phyloP scores from a whole-genome alignment of 371 early-diverging fungal genomes.

The Actinomucor elegans region DNA sequence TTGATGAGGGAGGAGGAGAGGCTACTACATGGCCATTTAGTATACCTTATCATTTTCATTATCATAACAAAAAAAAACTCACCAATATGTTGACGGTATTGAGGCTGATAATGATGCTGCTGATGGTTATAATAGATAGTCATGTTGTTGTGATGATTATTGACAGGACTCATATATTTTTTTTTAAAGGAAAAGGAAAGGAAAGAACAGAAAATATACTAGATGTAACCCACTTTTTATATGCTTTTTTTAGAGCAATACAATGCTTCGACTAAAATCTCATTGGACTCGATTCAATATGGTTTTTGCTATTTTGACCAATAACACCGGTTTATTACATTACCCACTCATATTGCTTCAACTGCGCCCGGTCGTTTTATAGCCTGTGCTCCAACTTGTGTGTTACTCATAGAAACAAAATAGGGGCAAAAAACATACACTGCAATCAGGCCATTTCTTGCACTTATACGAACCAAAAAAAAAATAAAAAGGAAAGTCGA shows the following conservation, averaged over 20 bases:
- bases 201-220: neutral
- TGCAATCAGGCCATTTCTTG: too few species aligned
- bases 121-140: conserved; percentile 14
- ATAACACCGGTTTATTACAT: conserved; percentile 11
- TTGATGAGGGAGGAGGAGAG: conserved; percentile 4
- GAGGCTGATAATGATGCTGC: conserved; percentile 8
- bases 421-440: too few species aligned
- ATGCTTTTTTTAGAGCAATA: conserved; percentile 8
- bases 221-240: conserved; percentile 1
- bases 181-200: conserved; percentile 2
- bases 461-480: too few species aligned
- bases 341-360: too few species aligned
- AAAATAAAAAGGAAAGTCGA: too few species aligned
- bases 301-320: conserved; percentile 15
- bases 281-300: conserved; percentile 1
- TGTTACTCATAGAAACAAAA: too few species aligned
- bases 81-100: conserved; percentile 1
- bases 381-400: too few species aligned
- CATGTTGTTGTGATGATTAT: conserved; percentile 9
- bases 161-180: conserved; percentile 15
- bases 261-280: conserved; percentile 1
- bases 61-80: neutral
- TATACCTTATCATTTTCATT: too few species aligned
- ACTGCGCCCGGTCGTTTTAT: too few species aligned
- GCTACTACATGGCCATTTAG: too few species aligned